These are phyloP conservation scores for Lachnellula cervina DNA, from an alignment of 2,329 filamentous ascomycete genomes.

Conservation along the genomic window DNA sequence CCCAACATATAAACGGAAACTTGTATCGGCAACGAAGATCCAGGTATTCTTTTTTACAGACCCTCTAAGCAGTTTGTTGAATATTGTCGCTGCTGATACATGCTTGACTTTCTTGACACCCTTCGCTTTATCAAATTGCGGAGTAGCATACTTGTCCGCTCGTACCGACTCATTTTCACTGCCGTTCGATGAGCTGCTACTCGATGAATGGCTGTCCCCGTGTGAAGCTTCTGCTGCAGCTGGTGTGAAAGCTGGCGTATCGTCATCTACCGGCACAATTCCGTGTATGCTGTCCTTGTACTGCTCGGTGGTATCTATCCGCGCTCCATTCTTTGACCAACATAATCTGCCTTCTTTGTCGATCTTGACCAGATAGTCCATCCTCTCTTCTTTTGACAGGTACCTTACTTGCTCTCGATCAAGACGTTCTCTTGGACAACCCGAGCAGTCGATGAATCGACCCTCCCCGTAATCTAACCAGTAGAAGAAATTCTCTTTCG, in stretches of 20 bases:
- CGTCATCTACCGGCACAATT: constrained; percentile 58
- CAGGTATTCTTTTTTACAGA: constrained; percentile 83
- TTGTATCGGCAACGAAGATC: constrained; percentile 89
- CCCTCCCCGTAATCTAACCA: constrained; percentile 86
- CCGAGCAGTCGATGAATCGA: constrained; percentile 60
- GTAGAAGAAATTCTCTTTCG: constrained; percentile 86
- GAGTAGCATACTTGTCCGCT: constrained; percentile 60
- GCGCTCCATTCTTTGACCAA: constrained; percentile 77
- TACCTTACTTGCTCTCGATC: constrained; percentile 80
- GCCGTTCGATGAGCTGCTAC: constrained; percentile 20
- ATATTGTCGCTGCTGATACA: constrained; percentile 65
- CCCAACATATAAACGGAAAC: constrained; percentile 79
- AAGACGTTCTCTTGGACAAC: constrained; percentile 68
- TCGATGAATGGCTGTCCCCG: constrained; percentile 14
- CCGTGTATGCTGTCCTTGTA: constrained; percentile 78
- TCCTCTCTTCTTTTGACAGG: constrained; percentile 73
- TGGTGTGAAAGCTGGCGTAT: constrained; percentile 47
- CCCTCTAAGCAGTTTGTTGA: constrained; percentile 74
- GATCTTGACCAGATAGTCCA: constrained; percentile 74
- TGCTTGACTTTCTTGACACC: constrained; percentile 59
- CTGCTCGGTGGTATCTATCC: constrained; percentile 69
- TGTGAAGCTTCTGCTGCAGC: constrained; percentile 23
- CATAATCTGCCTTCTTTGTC: constrained; percentile 71
- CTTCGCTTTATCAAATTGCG: constrained; percentile 56
- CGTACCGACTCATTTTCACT: constrained; percentile 48